Conservation (phyloP, 2,329 filamentous ascomycete genomes). For the Aphanocladium album region DNA sequence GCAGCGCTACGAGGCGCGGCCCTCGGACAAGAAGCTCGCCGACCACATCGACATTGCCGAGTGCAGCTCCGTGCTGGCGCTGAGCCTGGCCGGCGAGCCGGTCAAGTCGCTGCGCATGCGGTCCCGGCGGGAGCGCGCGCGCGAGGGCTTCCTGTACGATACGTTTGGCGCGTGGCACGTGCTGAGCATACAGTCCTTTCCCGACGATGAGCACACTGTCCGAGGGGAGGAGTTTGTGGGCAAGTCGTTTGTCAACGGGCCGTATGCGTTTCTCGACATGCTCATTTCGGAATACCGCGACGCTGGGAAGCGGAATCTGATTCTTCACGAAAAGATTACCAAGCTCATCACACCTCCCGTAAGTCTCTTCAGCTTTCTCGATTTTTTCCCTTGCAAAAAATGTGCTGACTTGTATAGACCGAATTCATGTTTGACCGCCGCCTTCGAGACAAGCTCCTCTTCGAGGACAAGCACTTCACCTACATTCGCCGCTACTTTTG, state of each 20-base stretch:
- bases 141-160: conserved; percentile 50
- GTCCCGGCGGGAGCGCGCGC: conserved; percentile 41
- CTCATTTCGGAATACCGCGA: conserved; percentile 57
- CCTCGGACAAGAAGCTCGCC: conserved; percentile 30
- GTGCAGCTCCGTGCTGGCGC: conserved; percentile 54
- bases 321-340: conserved; percentile 52
- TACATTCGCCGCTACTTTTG: conserved; percentile 59
- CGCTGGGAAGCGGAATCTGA: conserved; percentile 52
- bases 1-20: conserved; percentile 51
- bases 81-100: conserved; percentile 49
- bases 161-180: conserved; percentile 58
- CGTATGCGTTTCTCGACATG: conserved; percentile 56
- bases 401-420: conserved; percentile 22
- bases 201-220: conserved; percentile 52
- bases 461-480: conserved; percentile 57
- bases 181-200: conserved; percentile 53
- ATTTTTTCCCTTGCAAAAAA: background rate
- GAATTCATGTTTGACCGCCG: conserved; percentile 55
- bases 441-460: conserved; percentile 53
- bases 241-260: conserved; percentile 55
- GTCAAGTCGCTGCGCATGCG: conserved; percentile 45
- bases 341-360: conserved; percentile 55
- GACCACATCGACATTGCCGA: conserved; percentile 55
- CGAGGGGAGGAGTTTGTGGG: conserved; percentile 48
- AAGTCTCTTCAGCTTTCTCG: conserved; percentile 14